Evolutionary conservation across 805 yeast species (phyloP), one percentile per base, ranked within the genome.

Genomic region (Wickerhamiella qilinensis): DNA sequence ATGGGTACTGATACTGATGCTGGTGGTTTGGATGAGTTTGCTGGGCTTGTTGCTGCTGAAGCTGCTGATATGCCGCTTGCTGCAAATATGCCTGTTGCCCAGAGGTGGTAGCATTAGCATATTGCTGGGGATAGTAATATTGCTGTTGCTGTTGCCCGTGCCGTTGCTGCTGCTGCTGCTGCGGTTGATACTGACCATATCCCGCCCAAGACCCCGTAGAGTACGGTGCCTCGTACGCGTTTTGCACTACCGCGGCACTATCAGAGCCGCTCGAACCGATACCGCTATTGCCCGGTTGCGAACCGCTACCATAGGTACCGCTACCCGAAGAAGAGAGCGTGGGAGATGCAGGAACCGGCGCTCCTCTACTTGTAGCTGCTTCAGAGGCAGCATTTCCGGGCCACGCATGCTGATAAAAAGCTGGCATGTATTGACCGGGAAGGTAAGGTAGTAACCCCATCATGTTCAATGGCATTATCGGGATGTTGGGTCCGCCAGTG

Each of bases 401-500:
- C n/a, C 15, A 7, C 6, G 33, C 20, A 6, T 18, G 21, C 20
- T 6, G 14, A 15, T 7, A 17, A 7, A 4, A 30, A 4, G 20
- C 20, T 18, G 33, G 33, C n/a, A 18, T 6, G 15, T 9, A 30
- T 20, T 30, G 33, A 11, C 33, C 33, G 4, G 33, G 20, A 11
- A 30, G 33, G 20, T 15, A 15, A 6, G 94, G 86, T 57, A 67
- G 69, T 39, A 81, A 81, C 58, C 67, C 83, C 58, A 77, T 86
- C 57, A 82, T 86, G 59, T 78, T 79, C 51, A 75, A 73, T 46
- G 84, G 84, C 50, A 64, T 86, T 43, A 73, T 74, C 60, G 30
- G 15, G 6, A 28, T 14, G 15, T 5, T 14, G 30, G 30, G 25
- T 7, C 25, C 25, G 6, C 25, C 25, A 11, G 9, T 11, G 6